Evolutionary conservation across 2,329 filamentous ascomycete genomes (phyloP).

Genomic region (Pseudocercospora eumusae): DNA sequence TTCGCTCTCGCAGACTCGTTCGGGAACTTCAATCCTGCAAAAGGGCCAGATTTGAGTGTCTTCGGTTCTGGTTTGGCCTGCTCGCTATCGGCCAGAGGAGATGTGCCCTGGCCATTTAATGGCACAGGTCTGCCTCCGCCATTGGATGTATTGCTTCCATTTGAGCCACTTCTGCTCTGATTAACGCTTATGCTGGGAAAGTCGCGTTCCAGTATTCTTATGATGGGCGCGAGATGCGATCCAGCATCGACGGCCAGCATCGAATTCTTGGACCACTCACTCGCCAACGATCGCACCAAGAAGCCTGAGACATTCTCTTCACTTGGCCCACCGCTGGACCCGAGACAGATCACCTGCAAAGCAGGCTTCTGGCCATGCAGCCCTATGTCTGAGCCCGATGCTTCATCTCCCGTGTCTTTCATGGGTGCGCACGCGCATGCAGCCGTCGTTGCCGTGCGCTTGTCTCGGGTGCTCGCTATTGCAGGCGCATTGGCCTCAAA

Average conservation of each 20-base stretch:
- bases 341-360: conserved; percentile 57
- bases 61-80: conserved; percentile 45
- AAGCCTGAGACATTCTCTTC: conserved; percentile 90
- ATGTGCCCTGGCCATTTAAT: conserved; percentile 24
- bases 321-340: conserved; percentile 82
- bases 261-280: conserved; percentile 79
- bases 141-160: conserved; percentile 24
- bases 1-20: conserved; percentile 70
- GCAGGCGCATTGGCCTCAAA: conserved; percentile 13
- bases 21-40: conserved; percentile 74
- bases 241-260: conserved; percentile 92
- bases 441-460: conserved; percentile 23
- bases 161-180: conserved; percentile 18
- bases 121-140: conserved; percentile 19
- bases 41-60: conserved; percentile 66
- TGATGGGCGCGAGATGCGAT: conserved; percentile 82
- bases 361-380: conserved; percentile 41
- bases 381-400: conserved; percentile 38
- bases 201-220: conserved; percentile 67
- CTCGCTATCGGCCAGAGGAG: conserved; percentile 1
- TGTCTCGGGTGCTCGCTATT: conserved; percentile 20
- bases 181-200: conserved; percentile 47
- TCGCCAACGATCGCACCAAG: conserved; percentile 77
- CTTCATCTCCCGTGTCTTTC: conserved; percentile 44
- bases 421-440: conserved; percentile 40